phyloP scores from a whole-genome alignment of 2,329 filamentous ascomycete species.

The Penicillium sp. region DNA sequence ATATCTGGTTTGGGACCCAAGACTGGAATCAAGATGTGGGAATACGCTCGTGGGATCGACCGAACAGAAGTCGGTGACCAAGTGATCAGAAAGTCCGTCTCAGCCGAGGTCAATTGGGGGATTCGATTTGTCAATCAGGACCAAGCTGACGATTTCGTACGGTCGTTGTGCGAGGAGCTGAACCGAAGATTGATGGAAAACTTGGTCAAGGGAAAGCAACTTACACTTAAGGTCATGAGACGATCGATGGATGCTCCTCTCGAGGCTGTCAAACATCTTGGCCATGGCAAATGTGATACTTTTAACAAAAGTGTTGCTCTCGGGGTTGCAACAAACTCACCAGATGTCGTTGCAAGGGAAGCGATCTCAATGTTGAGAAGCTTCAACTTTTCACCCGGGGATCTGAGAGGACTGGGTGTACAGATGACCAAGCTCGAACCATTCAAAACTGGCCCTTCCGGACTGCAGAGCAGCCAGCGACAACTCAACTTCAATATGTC shows the following conservation, averaged over 20 bases:
- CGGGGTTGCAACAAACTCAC: slow-evolving; percentile 79
- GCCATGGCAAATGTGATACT: slow-evolving; percentile 91
- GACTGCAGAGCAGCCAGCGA: slow-evolving; percentile 73
- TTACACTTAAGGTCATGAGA: slow-evolving; percentile 95
- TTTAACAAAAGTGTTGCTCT: slow-evolving; percentile 87
- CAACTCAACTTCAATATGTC: slow-evolving; percentile 69
- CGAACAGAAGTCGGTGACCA: slow-evolving; percentile 82
- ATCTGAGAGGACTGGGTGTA: slow-evolving; percentile 87
- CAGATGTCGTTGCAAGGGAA: slow-evolving; percentile 73
- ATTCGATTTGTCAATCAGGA: slow-evolving; percentile 88
- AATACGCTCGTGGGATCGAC: slow-evolving; percentile 89
- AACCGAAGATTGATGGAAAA: slow-evolving; percentile 79
- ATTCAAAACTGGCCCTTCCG: slow-evolving; percentile 59
- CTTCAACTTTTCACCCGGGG: slow-evolving; percentile 83
- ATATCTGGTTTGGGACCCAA: slow-evolving; percentile 79
- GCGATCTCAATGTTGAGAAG: slow-evolving; percentile 80
- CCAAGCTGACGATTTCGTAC: slow-evolving; percentile 92
- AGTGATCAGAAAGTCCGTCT: slow-evolving; percentile 86
- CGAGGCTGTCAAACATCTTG: slow-evolving; percentile 89
- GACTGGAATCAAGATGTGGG: slow-evolving; percentile 86
- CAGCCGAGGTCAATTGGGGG: slow-evolving; percentile 97
- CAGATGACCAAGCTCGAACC: slow-evolving; percentile 92
- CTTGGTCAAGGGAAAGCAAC: slow-evolving; percentile 79
- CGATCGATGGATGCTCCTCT: slow-evolving; percentile 82
- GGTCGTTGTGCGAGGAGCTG: slow-evolving; percentile 81